Evolutionary conservation across 768 basidiomycete species (phyloP).

Genomic region (Austroboletus eburneus): DNA sequence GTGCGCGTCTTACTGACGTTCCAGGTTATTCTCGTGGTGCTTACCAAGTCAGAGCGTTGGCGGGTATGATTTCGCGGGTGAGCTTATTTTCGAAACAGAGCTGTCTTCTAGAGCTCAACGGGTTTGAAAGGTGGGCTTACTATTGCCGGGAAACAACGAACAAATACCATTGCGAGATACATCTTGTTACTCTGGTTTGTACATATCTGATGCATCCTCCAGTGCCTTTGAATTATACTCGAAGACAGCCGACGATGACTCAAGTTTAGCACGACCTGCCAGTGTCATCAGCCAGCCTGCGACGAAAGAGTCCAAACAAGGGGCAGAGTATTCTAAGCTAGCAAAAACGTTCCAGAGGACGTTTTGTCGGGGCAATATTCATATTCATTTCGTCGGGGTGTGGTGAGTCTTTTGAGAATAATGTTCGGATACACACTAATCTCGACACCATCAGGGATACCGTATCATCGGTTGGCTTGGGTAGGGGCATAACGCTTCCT

Average conservation of each 20-base stretch:
- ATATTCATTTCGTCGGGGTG: slow-evolving; percentile 42
- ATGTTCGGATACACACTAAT: background rate
- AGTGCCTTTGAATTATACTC: slow-evolving; percentile 41
- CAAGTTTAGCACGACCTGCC: slow-evolving; percentile 4
- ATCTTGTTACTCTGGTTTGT: background rate
- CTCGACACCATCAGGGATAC: slow-evolving; percentile 36
- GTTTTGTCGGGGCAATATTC: slow-evolving; percentile 33
- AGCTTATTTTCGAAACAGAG: background rate
- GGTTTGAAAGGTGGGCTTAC: slow-evolving; percentile 36
- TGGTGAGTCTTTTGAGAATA: slow-evolving; percentile 32
- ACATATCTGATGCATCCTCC: background rate
- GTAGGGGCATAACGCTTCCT: slow-evolving; percentile 31
- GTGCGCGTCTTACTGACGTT: slow-evolving; percentile 1
- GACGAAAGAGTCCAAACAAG: slow-evolving; percentile 11
- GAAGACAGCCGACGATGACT: slow-evolving; percentile 20
- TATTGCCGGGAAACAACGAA: slow-evolving; percentile 37
- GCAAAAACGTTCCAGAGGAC: slow-evolving; percentile 31
- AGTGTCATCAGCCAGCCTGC: slow-evolving; percentile 10
- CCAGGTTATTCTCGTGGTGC: slow-evolving; percentile 47
- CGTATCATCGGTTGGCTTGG: slow-evolving; percentile 42
- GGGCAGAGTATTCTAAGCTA: slow-evolving; percentile 18
- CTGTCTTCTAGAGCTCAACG: background rate
- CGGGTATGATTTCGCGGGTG: slow-evolving; percentile 43
- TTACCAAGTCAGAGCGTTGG: slow-evolving; percentile 41
- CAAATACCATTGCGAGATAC: slow-evolving; percentile 37